Evolutionary conservation across 2,329 filamentous ascomycete species (phyloP).

Genomic region (Aspergillus carbonarius): DNA sequence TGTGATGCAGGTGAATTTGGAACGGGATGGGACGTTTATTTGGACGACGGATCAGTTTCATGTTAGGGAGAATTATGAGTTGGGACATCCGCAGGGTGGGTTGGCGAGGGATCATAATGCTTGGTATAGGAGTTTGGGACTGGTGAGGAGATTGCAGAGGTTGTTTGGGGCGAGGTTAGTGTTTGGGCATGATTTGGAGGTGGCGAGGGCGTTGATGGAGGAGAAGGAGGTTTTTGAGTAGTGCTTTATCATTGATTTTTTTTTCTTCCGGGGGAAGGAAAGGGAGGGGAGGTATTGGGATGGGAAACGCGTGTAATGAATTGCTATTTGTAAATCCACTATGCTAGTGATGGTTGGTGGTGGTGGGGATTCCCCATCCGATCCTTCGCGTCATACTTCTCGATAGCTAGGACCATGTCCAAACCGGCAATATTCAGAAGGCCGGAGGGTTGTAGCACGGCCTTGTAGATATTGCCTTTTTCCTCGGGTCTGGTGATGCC

Average conservation of each 20-base stretch:
- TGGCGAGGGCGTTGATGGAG: slow-evolving; percentile 1
- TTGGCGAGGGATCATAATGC: slow-evolving; percentile 18
- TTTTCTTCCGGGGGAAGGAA: background rate
- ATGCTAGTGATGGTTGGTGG: background rate
- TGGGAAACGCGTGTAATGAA: background rate
- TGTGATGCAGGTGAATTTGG: slow-evolving; percentile 39
- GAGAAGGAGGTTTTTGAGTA: slow-evolving; percentile 10
- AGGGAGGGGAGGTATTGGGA: background rate
- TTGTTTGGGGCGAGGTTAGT: slow-evolving; percentile 31
- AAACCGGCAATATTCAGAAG: slow-evolving; percentile 45
- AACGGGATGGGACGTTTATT: slow-evolving; percentile 39
- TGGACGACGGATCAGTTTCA: slow-evolving; percentile 45
- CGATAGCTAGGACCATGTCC: slow-evolving; percentile 43
- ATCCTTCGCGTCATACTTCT: slow-evolving; percentile 36
- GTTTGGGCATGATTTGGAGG: slow-evolving; percentile 32
- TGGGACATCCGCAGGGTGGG: slow-evolving; percentile 37
- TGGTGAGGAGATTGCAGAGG: slow-evolving; percentile 34
- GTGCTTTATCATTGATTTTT: background rate
- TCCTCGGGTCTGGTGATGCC: slow-evolving; percentile 38
- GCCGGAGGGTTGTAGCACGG: slow-evolving; percentile 40
- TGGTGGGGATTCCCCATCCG: background rate
- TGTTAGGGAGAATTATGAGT: slow-evolving; percentile 41
- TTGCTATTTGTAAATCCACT: too few relatives aligned
- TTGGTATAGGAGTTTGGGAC: slow-evolving; percentile 20
- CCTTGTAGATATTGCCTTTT: slow-evolving; percentile 40